These are phyloP conservation scores for Cyathus striatus DNA, from an alignment of 768 basidiomycete genomes.

Conservation along the genomic window DNA sequence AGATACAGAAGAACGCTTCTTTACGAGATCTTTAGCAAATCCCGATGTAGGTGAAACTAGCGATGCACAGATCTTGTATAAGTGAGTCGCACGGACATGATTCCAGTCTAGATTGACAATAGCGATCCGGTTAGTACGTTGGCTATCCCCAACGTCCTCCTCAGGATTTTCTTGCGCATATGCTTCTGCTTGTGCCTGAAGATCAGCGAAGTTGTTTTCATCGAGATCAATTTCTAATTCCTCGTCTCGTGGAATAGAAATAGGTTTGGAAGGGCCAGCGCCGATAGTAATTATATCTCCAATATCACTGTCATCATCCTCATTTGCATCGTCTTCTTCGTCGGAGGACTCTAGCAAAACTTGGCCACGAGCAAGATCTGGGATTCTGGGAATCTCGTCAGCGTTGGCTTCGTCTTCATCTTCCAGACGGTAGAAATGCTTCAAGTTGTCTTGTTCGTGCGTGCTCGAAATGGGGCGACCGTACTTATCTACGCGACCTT, in stretches of 20 bases:
- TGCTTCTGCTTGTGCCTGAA: conserved; percentile 69
- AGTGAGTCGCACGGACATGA: conserved; percentile 80
- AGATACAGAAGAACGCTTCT: conserved; percentile 7
- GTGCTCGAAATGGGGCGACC: conserved; percentile 66
- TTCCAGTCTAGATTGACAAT: conserved; percentile 99
- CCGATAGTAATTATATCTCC: conserved; percentile 48
- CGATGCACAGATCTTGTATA: conserved; percentile 91
- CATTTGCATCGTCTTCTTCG: conserved; percentile 49
- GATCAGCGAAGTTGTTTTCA: conserved; percentile 65
- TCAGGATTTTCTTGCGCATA: conserved; percentile 49
- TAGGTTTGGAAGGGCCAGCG: conserved; percentile 34
- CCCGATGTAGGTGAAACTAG: conserved; percentile 63
- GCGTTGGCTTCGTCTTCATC: conserved; percentile 30
- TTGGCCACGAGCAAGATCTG: conserved; percentile 90
- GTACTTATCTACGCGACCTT: conserved; percentile 85
- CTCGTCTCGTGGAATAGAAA: conserved; percentile 29
- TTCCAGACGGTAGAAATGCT: conserved; percentile 76
- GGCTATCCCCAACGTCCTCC: conserved; percentile 28
- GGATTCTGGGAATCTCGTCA: conserved; percentile 26
- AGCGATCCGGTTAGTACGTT: conserved; percentile 69
- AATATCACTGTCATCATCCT: conserved; percentile 21
- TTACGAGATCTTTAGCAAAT: conserved; percentile 12
- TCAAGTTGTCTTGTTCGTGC: conserved; percentile 71
- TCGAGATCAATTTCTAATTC: conserved; percentile 71
- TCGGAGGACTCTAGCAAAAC: conserved; percentile 85